These are phyloP conservation scores for Austroboletus eburneus DNA, from an alignment of 768 basidiomycete species.

Conservation along the genomic window DNA sequence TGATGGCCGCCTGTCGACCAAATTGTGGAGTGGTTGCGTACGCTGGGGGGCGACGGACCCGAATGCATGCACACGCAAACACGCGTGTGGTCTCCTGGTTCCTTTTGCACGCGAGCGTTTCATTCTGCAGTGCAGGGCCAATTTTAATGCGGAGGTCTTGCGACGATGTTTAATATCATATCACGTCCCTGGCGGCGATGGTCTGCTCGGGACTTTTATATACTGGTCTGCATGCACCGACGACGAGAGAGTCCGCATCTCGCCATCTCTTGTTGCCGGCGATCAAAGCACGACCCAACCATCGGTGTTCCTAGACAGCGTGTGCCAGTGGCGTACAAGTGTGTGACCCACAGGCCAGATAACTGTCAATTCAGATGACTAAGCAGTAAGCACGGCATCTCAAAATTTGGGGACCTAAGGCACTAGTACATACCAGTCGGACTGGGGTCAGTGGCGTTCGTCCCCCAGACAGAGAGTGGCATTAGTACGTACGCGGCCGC, in stretches of 20 bases:
- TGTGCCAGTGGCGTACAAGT: too few species aligned
- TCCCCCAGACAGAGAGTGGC: too few species aligned
- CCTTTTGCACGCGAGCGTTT: slow-evolving; percentile 10
- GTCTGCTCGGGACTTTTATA: not conserved
- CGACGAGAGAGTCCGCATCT: not conserved
- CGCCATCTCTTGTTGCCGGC: not conserved
- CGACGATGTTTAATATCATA: not conserved
- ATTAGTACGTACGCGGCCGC: too few species aligned
- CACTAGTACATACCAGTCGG: too few species aligned
- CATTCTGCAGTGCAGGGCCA: slow-evolving; percentile 5
- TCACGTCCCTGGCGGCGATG: not conserved
- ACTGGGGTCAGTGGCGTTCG: too few species aligned
- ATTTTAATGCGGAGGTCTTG: slow-evolving; percentile 3
- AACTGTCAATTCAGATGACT: not conserved
- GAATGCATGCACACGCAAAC: slow-evolving; percentile 1
- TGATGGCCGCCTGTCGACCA: slow-evolving; percentile 7
- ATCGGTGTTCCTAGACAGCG: not conserved
- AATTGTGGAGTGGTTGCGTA: not conserved
- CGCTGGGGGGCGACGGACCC: slow-evolving; percentile 7
- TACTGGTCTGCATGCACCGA: too few species aligned
- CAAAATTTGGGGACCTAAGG: too few species aligned
- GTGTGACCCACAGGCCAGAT: too few species aligned
- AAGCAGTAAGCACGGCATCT: not conserved
- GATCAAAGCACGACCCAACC: not conserved
- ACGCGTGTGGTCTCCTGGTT: not conserved